Percentiles rank a stretch among this genome's conserved stretches.
Conservation (phyloP, 129 eudicot genomes). For the Kitagawia praeruptora region DNA sequence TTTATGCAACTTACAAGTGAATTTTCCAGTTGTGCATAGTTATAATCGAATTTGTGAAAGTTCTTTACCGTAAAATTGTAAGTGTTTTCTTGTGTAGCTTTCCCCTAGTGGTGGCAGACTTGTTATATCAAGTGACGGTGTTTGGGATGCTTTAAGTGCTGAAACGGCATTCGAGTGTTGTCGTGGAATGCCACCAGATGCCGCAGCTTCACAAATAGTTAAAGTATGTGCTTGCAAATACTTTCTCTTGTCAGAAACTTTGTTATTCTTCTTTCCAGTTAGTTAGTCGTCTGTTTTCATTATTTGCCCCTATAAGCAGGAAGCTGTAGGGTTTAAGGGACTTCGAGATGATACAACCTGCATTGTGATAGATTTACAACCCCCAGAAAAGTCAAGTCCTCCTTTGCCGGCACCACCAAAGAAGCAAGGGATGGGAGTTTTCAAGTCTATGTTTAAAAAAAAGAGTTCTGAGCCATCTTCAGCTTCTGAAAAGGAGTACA, state of each 20-base stretch:
- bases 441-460: constrained; percentile 85
- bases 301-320: constrained; percentile 32
- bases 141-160: constrained; percentile 94
- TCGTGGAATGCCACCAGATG: constrained; percentile 78
- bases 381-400: constrained; percentile 62
- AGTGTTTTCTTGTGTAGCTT: constrained; percentile 36
- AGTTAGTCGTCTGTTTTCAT: background rate
- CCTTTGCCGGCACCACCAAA: constrained; percentile 66
- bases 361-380: constrained; percentile 80
- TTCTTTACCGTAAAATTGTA: background rate
- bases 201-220: constrained; percentile 87
- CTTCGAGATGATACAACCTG: constrained; percentile 97
- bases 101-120: constrained; percentile 90
- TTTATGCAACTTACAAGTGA: background rate
- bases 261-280: constrained; percentile 8
- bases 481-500: constrained; percentile 41
- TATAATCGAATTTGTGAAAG: background rate
- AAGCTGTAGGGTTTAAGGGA: constrained; percentile 74
- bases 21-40: background rate
- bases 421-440: constrained; percentile 66
- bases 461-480: constrained; percentile 65
- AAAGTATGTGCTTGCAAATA: constrained; percentile 39
- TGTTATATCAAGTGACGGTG: constrained; percentile 90
- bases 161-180: constrained; percentile 78
- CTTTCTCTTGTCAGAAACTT: background rate